phyloP scores from a whole-genome alignment of 768 basidiomycete genomes.

The Sarcomyxa edulis region DNA sequence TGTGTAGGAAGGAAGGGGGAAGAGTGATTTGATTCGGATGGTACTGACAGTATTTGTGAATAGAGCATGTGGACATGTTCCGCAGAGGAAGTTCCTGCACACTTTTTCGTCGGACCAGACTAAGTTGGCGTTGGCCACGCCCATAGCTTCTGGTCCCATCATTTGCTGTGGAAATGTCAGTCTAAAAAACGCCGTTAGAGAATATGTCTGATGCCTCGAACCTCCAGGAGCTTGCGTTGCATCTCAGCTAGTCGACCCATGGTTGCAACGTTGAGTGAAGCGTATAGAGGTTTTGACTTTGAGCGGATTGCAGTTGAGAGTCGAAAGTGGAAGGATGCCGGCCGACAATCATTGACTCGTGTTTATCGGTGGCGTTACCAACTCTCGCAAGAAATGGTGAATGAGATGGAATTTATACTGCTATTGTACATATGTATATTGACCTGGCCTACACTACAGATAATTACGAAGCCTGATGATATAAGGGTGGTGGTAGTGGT shows the following conservation, averaged over 20 bases:
- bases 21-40: conserved; percentile 3
- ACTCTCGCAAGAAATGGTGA: too few species aligned
- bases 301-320: conserved; percentile 8
- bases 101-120: conserved; percentile 97
- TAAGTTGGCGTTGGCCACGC: conserved; percentile 87
- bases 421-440: too few species aligned
- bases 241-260: conserved; percentile 97
- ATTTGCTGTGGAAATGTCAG: conserved; percentile 69
- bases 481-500: too few species aligned
- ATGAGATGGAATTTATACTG: too few species aligned
- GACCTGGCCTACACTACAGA: too few species aligned
- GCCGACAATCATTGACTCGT: too few species aligned
- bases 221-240: conserved; percentile 86
- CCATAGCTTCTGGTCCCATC: conserved; percentile 99
- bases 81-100: conserved; percentile 96
- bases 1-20: conserved; percentile 6
- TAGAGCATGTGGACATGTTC: conserved; percentile 95
- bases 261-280: conserved; percentile 15
- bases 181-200: too few species aligned
- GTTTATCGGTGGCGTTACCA: too few species aligned
- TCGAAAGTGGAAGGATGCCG: too few species aligned
- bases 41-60: conserved; percentile 93
- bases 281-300: conserved; percentile 15
- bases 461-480: too few species aligned
- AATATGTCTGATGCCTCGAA: conserved; percentile 22